Evolutionary conservation across 2,329 filamentous ascomycete species (phyloP).

Genomic region (Decorospora gaudefroyi): DNA sequence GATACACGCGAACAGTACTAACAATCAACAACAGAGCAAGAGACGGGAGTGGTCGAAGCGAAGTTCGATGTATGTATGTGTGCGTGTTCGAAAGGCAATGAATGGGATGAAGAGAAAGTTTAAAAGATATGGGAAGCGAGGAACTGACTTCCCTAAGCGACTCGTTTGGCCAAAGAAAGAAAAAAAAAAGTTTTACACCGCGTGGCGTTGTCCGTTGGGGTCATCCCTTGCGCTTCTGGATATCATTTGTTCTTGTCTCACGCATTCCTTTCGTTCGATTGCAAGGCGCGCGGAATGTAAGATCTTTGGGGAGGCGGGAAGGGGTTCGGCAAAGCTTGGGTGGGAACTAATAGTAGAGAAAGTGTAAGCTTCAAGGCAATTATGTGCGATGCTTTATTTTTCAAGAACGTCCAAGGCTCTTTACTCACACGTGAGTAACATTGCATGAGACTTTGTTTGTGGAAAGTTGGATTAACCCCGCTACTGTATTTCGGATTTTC

Average conservation of each 20-base stretch:
- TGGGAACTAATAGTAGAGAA: too few species aligned
- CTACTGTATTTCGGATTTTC: slow-evolving; percentile 15
- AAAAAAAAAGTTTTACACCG: too few species aligned
- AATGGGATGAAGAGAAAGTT: not conserved
- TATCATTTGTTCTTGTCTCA: slow-evolving; percentile 28
- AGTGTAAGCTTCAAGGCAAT: too few species aligned
- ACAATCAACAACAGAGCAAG: too few species aligned
- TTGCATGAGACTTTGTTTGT: slow-evolving; percentile 13
- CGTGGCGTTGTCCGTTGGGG: slow-evolving; percentile 22
- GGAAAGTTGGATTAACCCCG: slow-evolving; percentile 12
- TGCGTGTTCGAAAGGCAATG: not conserved
- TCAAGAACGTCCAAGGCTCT: too few species aligned
- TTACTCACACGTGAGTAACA: too few species aligned
- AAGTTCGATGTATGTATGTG: not conserved
- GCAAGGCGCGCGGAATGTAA: slow-evolving; percentile 8
- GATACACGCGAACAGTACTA: too few species aligned
- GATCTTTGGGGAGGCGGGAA: not conserved
- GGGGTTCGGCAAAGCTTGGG: too few species aligned
- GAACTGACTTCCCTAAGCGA: slow-evolving; percentile 30
- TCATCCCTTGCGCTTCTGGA: slow-evolving; percentile 41
- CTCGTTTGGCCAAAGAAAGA: slow-evolving; percentile 21
- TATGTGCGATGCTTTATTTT: too few species aligned
- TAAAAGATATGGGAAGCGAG: slow-evolving; percentile 9
- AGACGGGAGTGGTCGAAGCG: too few species aligned
- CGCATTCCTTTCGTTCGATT: slow-evolving; percentile 33